These are phyloP conservation scores for Oryza coarctata DNA, from an alignment of 176 grass and related monocot species.

Conservation along the genomic window DNA sequence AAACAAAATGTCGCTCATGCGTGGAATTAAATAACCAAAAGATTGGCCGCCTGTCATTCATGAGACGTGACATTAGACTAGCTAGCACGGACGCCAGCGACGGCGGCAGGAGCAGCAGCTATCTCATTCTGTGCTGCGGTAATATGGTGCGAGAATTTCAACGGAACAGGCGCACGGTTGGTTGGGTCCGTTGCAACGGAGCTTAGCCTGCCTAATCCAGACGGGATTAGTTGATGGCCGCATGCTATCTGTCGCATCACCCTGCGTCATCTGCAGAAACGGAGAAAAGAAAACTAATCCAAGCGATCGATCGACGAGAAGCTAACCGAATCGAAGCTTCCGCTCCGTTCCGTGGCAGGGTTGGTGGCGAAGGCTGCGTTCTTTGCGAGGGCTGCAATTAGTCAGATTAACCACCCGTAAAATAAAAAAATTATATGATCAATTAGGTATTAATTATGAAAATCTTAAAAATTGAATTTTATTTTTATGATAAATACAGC, in stretches of 20 bases:
- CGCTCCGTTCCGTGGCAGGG: not conserved
- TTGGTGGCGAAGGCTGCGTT: too few relatives aligned
- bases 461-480: too few relatives aligned
- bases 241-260: not conserved
- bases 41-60: not conserved
- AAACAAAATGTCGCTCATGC: not conserved
- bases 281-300: too few relatives aligned
- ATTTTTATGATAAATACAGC: too few relatives aligned
- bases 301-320: too few relatives aligned
- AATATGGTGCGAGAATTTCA: not conserved
- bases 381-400: too few relatives aligned
- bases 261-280: not conserved
- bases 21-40: not conserved
- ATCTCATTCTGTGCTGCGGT: not conserved
- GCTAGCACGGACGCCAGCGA: not conserved
- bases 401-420: too few relatives aligned
- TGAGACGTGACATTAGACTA: not conserved
- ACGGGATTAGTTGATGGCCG: not conserved
- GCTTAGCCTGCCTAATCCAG: not conserved
- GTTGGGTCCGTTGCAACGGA: slow-evolving; percentile 7
- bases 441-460: too few relatives aligned
- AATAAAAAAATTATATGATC: too few relatives aligned
- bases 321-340: not conserved
- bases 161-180: not conserved
- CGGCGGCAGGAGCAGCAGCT: not conserved